A percentile compares a stretch with the other conserved stretches of the same genome.
These are phyloP conservation scores for Lobosporangium transversale DNA, from an alignment of 192 early-diverging fungal genomes.

Conservation along the genomic window DNA sequence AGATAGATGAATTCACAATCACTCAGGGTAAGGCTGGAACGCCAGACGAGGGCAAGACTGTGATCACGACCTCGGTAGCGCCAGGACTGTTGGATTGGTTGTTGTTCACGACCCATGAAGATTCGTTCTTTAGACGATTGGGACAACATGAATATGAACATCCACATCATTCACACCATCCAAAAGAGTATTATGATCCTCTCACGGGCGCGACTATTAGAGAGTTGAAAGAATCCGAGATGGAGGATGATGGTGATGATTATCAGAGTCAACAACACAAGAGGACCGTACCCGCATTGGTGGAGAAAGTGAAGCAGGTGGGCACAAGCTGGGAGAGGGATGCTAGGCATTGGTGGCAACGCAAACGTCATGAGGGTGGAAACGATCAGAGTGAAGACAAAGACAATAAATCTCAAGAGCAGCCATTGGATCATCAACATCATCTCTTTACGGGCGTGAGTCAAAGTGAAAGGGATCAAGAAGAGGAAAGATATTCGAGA, in stretches of 20 bases:
- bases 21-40: constrained; percentile 39
- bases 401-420: background rate
- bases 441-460: constrained; percentile 20
- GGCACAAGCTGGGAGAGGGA: constrained; percentile 45
- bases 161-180: background rate
- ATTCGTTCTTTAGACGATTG: constrained; percentile 47
- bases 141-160: background rate
- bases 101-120: constrained; percentile 49
- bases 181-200: background rate
- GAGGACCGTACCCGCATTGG: constrained; percentile 34
- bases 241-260: constrained; percentile 12
- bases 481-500: constrained; percentile 17
- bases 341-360: constrained; percentile 46
- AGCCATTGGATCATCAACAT: constrained; percentile 16
- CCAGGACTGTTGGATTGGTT: constrained; percentile 49
- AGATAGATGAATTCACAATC: constrained; percentile 40
- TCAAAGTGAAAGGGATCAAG: constrained; percentile 15
- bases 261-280: too few relatives aligned
- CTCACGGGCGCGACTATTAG: background rate
- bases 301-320: constrained; percentile 49
- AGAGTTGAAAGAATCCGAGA: background rate
- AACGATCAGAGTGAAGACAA: background rate
- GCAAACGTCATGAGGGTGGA: constrained; percentile 4
- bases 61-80: constrained; percentile 37
- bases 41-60: constrained; percentile 43